phyloP scores from a whole-genome alignment of 352 stramenopile genomes.

The Globisporangium uncinulatum region DNA sequence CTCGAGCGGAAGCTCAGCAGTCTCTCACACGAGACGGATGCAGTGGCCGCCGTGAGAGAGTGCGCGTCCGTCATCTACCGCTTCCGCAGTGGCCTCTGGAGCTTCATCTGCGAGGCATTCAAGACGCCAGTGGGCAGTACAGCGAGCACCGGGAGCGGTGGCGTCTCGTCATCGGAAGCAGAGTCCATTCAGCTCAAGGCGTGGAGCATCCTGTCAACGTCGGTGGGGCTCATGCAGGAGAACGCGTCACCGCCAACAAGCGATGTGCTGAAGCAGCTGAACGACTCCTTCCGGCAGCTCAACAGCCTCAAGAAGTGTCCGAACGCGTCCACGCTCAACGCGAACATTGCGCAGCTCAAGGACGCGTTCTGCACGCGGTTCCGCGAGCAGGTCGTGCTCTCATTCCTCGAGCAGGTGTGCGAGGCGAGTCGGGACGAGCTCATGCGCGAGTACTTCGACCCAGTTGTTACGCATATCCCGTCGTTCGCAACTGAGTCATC shows the following conservation, averaged over 20 bases:
- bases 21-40: constrained; percentile 22
- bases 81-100: constrained; percentile 66
- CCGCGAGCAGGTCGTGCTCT: constrained; percentile 46
- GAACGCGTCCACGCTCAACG: constrained; percentile 52
- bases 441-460: constrained; percentile 65
- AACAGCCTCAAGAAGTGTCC: constrained; percentile 62
- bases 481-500: constrained; percentile 22
- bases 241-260: constrained; percentile 36
- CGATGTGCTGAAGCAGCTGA: constrained; percentile 41
- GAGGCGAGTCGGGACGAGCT: constrained; percentile 29
- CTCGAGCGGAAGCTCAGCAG: constrained; percentile 40
- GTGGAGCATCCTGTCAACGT: constrained; percentile 47
- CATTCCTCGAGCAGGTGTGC: constrained; percentile 43
- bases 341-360: constrained; percentile 64
- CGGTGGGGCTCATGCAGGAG: constrained; percentile 40
- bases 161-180: constrained; percentile 57
- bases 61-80: constrained; percentile 47
- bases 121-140: constrained; percentile 30
- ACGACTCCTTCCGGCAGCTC: constrained; percentile 60
- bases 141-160: constrained; percentile 11
- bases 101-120: constrained; percentile 73
- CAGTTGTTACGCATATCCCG: constrained; percentile 28
- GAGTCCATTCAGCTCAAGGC: constrained; percentile 61
- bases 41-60: constrained; percentile 41
- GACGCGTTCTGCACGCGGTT: constrained; percentile 63